phyloP scores from a whole-genome alignment of 345 rosid genomes.

The Eucalyptus cloeziana region DNA sequence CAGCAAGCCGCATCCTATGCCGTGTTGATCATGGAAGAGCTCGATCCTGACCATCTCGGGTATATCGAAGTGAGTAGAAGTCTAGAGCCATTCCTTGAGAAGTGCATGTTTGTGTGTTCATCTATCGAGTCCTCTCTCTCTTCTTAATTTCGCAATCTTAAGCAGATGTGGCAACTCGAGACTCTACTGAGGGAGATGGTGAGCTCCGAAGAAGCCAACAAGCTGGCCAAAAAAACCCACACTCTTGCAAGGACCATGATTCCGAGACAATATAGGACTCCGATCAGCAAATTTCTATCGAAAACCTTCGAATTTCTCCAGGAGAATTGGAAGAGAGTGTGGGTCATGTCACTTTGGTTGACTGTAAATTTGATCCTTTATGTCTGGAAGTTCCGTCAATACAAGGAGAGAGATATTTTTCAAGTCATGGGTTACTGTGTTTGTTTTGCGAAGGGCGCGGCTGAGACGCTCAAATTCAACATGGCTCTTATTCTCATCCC shows the following conservation, averaged over 20 bases:
- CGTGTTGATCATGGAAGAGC: slow-evolving; percentile 92
- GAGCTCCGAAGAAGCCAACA: slow-evolving; percentile 17
- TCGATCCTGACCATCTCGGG: slow-evolving; percentile 86
- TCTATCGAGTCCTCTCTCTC: background rate
- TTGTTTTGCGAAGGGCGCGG: slow-evolving; percentile 75
- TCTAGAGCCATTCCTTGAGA: background rate
- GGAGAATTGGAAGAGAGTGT: slow-evolving; percentile 64
- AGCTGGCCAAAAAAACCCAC: slow-evolving; percentile 13
- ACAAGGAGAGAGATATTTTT: slow-evolving; percentile 17
- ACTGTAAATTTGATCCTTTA: slow-evolving; percentile 30
- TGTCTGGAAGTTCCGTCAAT: slow-evolving; percentile 41
- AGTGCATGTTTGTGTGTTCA: background rate
- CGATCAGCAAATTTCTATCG: slow-evolving; percentile 34
- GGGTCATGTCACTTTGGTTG: slow-evolving; percentile 46
- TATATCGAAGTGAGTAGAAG: slow-evolving; percentile 60
- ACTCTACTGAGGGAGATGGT: slow-evolving; percentile 69
- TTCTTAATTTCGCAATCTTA: background rate
- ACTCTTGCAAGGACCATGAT: slow-evolving; percentile 71
- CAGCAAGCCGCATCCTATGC: slow-evolving; percentile 63
- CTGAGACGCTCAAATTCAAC: slow-evolving; percentile 80
- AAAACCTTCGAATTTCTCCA: slow-evolving; percentile 21
- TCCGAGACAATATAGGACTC: slow-evolving; percentile 60
- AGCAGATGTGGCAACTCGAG: slow-evolving; percentile 96
- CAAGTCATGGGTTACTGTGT: slow-evolving; percentile 72
- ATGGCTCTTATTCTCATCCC: slow-evolving; percentile 88